These are phyloP conservation scores for Moricandia arvensis DNA, from an alignment of 345 rosid genomes.

Conservation along the genomic window DNA sequence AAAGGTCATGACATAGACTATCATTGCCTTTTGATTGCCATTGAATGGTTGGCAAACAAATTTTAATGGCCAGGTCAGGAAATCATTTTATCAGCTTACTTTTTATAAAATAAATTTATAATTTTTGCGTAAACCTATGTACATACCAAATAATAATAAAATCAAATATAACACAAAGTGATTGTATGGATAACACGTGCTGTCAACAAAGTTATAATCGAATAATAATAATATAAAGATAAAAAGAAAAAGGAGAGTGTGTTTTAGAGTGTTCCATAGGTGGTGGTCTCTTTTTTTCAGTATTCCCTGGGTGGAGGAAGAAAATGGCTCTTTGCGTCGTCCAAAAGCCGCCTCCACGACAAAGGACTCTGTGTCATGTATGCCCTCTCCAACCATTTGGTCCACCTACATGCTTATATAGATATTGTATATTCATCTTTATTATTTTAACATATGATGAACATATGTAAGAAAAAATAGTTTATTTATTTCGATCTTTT, in stretches of 20 bases:
- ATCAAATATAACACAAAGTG: too few relatives aligned
- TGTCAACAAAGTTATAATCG: too few relatives aligned
- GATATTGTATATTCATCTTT: constrained; percentile 17
- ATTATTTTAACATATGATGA: not conserved
- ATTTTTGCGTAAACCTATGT: too few relatives aligned
- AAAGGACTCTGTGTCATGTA: constrained; percentile 1
- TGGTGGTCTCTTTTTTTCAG: not conserved
- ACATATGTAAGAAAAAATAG: not conserved
- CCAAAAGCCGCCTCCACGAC: constrained; percentile 45
- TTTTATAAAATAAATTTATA: too few relatives aligned
- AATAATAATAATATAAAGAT: too few relatives aligned
- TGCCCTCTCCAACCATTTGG: constrained; percentile 24
- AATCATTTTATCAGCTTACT: too few relatives aligned
- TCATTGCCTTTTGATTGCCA: too few relatives aligned
- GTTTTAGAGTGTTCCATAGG: not conserved
- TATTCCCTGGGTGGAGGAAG: not conserved
- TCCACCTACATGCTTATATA: constrained; percentile 33
- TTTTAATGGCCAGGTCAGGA: too few relatives aligned
- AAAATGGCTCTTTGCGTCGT: constrained; percentile 49
- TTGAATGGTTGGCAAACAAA: too few relatives aligned
- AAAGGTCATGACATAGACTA: too few relatives aligned
- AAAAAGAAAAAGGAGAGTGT: not conserved
- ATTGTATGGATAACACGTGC: too few relatives aligned
- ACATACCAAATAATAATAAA: too few relatives aligned
- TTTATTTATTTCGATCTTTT: not conserved